Base-by-base conservation (phyloP, 306 rosid genomes). In the Pueraria montana region DNA sequence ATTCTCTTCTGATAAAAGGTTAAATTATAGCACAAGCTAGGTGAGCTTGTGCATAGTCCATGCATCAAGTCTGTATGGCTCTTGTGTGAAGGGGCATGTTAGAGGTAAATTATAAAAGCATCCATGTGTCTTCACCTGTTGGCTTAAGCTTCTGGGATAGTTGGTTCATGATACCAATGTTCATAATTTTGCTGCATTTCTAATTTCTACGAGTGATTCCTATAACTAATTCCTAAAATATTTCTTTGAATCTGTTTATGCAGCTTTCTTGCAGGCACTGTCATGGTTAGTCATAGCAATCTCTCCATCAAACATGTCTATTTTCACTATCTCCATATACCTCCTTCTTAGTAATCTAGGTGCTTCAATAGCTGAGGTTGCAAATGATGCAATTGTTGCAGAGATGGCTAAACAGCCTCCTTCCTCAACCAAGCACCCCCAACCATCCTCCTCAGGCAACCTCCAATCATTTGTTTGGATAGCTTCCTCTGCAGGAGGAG, bases 401-500 rank as follows among this genome's bases (percentile, higher is more conserved):
- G 99, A 93, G 90, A 86, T 87, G 81, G 89, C 92, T 21, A 96
- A 92, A 78, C 88, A 83, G 26, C 84, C 85, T 13, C 72, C 82
- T 71, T 66, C 97, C 80, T 84, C 89, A 59, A 73, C 91, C 66
- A 89, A 82, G 72, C 65, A 42, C 34, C 62, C 89, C 11, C 80
- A 65, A 65, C 56, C 88, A 74, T 82, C 94, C 50, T 88, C 92
- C 77, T 85, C 94, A 1, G 97, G 96, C 26, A 89, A 82, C 78
- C 98, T 96, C 78, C 98, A 96, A 82, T 90, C 99, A 7, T 96
- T 90, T 84, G 95, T 92, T 66, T 96, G 98, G 96, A 89, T 92
- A 78, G 97, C 96, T 84, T 90, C 97, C 18, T 88, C 99, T 14
- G 76, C 84, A 40, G 99, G 99, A 59, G 99, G 99, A 83, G 87